phyloP scores from a whole-genome alignment of 1,139 yeast species.

The Candida pseudoviswanathii region DNA sequence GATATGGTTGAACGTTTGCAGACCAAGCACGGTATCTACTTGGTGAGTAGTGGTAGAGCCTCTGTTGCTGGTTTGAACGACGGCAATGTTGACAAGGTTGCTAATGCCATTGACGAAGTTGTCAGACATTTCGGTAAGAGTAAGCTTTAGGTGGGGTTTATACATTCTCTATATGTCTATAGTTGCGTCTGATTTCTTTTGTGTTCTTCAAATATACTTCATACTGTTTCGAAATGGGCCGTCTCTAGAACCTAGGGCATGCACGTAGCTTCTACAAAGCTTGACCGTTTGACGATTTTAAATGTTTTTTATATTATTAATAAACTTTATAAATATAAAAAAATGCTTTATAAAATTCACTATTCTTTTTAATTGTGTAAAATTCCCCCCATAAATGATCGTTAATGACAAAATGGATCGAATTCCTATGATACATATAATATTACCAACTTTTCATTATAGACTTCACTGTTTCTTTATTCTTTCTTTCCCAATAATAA shows the following conservation, averaged over 20 bases:
- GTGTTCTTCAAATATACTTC: not conserved
- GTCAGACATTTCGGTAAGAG: slow-evolving; percentile 41
- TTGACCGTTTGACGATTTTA: not conserved
- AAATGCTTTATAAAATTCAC: slow-evolving; percentile 5
- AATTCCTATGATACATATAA: slow-evolving; percentile 8
- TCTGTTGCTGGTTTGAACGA: slow-evolving; percentile 93
- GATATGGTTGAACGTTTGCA: slow-evolving; percentile 84
- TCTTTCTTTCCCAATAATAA: not conserved
- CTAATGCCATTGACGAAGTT: slow-evolving; percentile 80
- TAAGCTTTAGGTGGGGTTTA: slow-evolving; percentile 12
- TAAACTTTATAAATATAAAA: slow-evolving; percentile 3
- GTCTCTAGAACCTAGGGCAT: too few species aligned
- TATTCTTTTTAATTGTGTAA: not conserved
- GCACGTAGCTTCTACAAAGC: too few species aligned
- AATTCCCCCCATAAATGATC: slow-evolving; percentile 5
- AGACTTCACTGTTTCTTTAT: not conserved
- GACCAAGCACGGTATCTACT: slow-evolving; percentile 72
- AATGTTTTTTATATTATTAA: slow-evolving; percentile 4
- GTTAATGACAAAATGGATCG: slow-evolving; percentile 1
- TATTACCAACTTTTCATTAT: slow-evolving; percentile 5
- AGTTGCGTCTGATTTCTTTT: not conserved
- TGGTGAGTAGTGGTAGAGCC: slow-evolving; percentile 86
- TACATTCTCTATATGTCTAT: not conserved
- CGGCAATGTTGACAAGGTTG: slow-evolving; percentile 75
- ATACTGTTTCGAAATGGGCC: not conserved